Percentiles rank a stretch among this genome's conserved stretches.
Conservation (phyloP, 1,284 basidiomycete genomes). For the Ganoderma boninense region DNA sequence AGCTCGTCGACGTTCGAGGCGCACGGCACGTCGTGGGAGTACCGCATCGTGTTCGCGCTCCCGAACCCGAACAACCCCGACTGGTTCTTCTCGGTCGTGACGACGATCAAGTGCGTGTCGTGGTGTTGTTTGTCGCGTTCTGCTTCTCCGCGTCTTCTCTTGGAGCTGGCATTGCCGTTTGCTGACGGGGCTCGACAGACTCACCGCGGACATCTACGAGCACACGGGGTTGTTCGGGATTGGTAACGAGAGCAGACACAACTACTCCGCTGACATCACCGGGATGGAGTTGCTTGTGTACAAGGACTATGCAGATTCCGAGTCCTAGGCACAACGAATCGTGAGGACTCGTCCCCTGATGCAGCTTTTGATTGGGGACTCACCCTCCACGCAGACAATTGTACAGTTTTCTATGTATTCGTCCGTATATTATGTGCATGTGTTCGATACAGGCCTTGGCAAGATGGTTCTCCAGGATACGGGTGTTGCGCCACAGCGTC, state of each 20-base stretch:
- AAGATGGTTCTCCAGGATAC: no score
- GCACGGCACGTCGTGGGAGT: not conserved
- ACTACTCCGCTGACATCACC: not conserved
- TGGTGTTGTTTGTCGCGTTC: not conserved
- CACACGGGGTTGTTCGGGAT: not conserved
- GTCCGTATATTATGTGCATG: not conserved
- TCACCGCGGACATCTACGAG: not conserved
- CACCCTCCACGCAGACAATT: no score
- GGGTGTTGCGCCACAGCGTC: no score
- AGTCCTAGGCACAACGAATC: not conserved
- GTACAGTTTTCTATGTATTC: not conserved
- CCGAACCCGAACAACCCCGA: not conserved
- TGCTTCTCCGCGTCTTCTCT: not conserved
- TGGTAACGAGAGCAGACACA: not conserved
- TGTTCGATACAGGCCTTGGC: not conserved
- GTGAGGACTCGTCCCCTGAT: not conserved
- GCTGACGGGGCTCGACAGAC: not conserved
- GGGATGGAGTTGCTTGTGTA: not conserved
- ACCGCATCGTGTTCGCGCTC: constrained; percentile 3
- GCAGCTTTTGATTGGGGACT: not conserved
- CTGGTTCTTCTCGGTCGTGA: not conserved
- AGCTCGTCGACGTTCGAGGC: not conserved
- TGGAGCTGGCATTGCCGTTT: not conserved
- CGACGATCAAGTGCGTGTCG: constrained; percentile 1
- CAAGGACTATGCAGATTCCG: not conserved